Evolutionary conservation across 2,329 filamentous ascomycete species (phyloP).

Genomic region (Phaeosphaeria sp.): DNA sequence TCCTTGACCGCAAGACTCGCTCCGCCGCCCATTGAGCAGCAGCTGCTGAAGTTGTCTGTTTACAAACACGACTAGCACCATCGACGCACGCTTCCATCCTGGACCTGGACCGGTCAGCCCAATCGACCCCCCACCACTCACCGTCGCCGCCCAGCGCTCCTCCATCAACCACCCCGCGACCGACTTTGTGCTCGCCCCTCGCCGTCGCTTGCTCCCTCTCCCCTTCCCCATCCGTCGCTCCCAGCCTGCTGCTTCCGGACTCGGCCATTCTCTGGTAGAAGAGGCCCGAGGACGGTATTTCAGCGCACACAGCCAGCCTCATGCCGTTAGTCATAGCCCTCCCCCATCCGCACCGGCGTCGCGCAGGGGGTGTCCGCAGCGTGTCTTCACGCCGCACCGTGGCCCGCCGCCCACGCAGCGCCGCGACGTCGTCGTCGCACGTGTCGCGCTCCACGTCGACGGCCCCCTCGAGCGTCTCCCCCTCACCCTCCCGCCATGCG

Average conservation of each 20-base stretch:
- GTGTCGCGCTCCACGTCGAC: slow-evolving; percentile 10
- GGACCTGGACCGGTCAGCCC: slow-evolving; percentile 18
- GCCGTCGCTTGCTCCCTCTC: slow-evolving; percentile 6
- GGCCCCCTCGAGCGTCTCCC: slow-evolving; percentile 34
- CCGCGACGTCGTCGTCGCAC: neutral
- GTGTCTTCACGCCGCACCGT: slow-evolving; percentile 33
- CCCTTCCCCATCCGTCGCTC: slow-evolving; percentile 25
- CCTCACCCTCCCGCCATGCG: slow-evolving; percentile 33
- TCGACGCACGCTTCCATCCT: too few relatives aligned
- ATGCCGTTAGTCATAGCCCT: slow-evolving; percentile 53
- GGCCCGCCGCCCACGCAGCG: slow-evolving; percentile 28
- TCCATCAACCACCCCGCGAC: slow-evolving; percentile 15
- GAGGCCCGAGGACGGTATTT: slow-evolving; percentile 43
- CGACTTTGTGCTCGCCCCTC: too few relatives aligned
- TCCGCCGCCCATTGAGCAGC: neutral
- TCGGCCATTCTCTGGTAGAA: slow-evolving; percentile 50
- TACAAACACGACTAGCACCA: slow-evolving; percentile 9
- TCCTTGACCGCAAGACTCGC: slow-evolving; percentile 4
- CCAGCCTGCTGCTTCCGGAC: slow-evolving; percentile 19
- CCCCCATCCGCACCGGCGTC: slow-evolving; percentile 26
- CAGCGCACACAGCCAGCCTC: slow-evolving; percentile 40
- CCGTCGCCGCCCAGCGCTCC: slow-evolving; percentile 12
- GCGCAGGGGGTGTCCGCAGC: slow-evolving; percentile 23
- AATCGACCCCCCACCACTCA: slow-evolving; percentile 9
- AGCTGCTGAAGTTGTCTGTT: slow-evolving; percentile 9